These are phyloP conservation scores for Roridomyces roridus DNA, from an alignment of 768 basidiomycete species.

Conservation along the genomic window DNA sequence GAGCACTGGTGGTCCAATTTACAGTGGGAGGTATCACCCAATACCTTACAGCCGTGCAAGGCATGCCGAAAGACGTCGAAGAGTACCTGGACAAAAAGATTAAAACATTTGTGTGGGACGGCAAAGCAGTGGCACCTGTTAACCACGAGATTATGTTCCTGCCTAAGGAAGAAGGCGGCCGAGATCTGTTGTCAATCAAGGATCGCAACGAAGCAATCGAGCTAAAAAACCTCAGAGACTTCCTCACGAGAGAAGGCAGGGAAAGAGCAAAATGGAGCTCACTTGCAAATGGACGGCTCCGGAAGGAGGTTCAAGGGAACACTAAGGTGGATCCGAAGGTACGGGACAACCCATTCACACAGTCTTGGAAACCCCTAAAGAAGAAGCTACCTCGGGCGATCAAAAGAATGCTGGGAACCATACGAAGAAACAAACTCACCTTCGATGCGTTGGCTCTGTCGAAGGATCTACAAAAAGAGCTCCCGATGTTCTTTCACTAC, in stretches of 20 bases:
- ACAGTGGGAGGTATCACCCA: conserved; percentile 28
- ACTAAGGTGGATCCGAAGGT: background rate
- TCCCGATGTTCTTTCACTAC: conserved; percentile 41
- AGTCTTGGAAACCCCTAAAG: conserved; percentile 29
- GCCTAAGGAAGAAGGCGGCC: conserved; percentile 27
- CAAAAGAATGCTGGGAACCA: conserved; percentile 26
- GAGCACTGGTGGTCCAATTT: conserved; percentile 32
- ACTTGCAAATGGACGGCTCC: conserved; percentile 33
- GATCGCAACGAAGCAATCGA: conserved; percentile 32
- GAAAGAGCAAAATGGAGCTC: conserved; percentile 33
- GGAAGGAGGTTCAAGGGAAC: background rate
- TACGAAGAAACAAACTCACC: conserved; percentile 23
- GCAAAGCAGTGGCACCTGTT: background rate
- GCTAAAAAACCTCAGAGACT: conserved; percentile 30
- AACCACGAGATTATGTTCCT: conserved; percentile 17
- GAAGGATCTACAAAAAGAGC: conserved; percentile 10
- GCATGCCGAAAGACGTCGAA: conserved; percentile 31
- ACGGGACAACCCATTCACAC: conserved; percentile 30
- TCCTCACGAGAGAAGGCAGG: conserved; percentile 13
- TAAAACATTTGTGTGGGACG: conserved; percentile 27
- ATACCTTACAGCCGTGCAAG: conserved; percentile 37
- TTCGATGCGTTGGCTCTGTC: conserved; percentile 22
- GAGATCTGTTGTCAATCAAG: conserved; percentile 29
- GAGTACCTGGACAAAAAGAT: conserved; percentile 20
- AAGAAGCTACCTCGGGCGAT: conserved; percentile 19